These are phyloP conservation scores for Ogataea minuta DNA, from an alignment of 805 yeast genomes.

Conservation along the genomic window DNA sequence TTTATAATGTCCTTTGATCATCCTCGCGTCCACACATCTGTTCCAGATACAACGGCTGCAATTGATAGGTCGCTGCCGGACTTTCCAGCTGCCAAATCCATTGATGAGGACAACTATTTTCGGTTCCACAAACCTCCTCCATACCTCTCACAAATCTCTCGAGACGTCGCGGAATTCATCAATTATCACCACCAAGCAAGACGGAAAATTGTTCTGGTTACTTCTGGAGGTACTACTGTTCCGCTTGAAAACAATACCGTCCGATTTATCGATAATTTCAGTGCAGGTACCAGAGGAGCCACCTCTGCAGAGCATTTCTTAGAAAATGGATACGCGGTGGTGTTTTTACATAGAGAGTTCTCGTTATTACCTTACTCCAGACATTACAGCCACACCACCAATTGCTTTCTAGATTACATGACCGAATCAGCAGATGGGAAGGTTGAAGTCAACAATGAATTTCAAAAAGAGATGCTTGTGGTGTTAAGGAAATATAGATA, in stretches of 20 bases:
- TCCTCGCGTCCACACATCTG: constrained; percentile 55
- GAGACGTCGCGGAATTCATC: constrained; percentile 61
- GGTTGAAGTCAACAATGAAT: constrained; percentile 60
- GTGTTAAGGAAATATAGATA: constrained; percentile 54
- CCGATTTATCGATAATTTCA: constrained; percentile 91
- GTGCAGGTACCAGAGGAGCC: constrained; percentile 98
- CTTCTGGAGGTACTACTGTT: constrained; percentile 97
- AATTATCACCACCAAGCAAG: constrained; percentile 44
- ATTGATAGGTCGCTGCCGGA: constrained; percentile 76
- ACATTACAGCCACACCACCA: constrained; percentile 79
- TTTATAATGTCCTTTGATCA: constrained; percentile 14
- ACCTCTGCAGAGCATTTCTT: constrained; percentile 90
- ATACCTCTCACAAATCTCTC: constrained; percentile 62
- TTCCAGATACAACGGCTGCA: constrained; percentile 69
- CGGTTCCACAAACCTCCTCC: constrained; percentile 67
- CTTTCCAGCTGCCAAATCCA: constrained; percentile 70
- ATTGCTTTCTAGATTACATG: constrained; percentile 85
- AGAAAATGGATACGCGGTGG: constrained; percentile 84
- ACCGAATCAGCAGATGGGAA: constrained; percentile 44
- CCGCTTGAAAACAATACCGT: constrained; percentile 97
- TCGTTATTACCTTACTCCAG: constrained; percentile 91
- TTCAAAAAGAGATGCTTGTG: constrained; percentile 56
- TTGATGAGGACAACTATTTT: constrained; percentile 79
- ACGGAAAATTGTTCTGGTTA: constrained; percentile 71
- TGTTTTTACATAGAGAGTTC: constrained; percentile 89